Percentiles rank a stretch among this genome's conserved stretches.
Conservation (phyloP, 805 yeast species). For the Scheffersomyces lignosus region DNA sequence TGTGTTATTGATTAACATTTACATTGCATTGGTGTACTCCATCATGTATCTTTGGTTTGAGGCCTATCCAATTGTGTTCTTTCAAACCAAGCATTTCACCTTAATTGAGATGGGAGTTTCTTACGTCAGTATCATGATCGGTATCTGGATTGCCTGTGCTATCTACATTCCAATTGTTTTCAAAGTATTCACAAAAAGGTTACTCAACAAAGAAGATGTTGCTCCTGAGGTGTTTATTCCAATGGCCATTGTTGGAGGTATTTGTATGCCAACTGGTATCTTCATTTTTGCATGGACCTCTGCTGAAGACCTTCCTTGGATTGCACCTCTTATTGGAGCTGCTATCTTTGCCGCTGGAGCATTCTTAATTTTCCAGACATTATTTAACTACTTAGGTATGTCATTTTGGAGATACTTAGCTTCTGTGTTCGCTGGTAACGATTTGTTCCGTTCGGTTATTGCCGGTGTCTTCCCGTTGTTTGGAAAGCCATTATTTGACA, state of each 20-base stretch:
- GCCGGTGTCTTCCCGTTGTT: slow-evolving; percentile 65
- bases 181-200: slow-evolving; percentile 19
- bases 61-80: slow-evolving; percentile 57
- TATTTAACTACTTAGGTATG: slow-evolving; percentile 46
- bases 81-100: slow-evolving; percentile 44
- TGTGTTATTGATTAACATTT: slow-evolving; percentile 48
- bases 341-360: slow-evolving; percentile 38
- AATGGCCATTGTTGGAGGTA: slow-evolving; percentile 40
- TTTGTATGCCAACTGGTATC: slow-evolving; percentile 43
- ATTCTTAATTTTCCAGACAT: slow-evolving; percentile 49
- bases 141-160: slow-evolving; percentile 40
- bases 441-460: slow-evolving; percentile 45
- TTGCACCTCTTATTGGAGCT: slow-evolving; percentile 47
- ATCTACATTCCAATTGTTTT: slow-evolving; percentile 27
- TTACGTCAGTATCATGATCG: slow-evolving; percentile 46
- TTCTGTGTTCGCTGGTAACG: slow-evolving; percentile 57
- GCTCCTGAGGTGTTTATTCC: slow-evolving; percentile 46
- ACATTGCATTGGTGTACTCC: slow-evolving; percentile 52
- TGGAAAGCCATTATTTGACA: slow-evolving; percentile 56
- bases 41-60: slow-evolving; percentile 55
- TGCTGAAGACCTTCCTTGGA: slow-evolving; percentile 44
- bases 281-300: slow-evolving; percentile 55
- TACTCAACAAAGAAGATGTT: slow-evolving; percentile 22
- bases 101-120: slow-evolving; percentile 46
- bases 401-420: slow-evolving; percentile 50